A percentile compares a stretch with the other conserved stretches of the same genome.
Conservation (phyloP, 768 basidiomycete species). For the Leccinum barrowsii region DNA sequence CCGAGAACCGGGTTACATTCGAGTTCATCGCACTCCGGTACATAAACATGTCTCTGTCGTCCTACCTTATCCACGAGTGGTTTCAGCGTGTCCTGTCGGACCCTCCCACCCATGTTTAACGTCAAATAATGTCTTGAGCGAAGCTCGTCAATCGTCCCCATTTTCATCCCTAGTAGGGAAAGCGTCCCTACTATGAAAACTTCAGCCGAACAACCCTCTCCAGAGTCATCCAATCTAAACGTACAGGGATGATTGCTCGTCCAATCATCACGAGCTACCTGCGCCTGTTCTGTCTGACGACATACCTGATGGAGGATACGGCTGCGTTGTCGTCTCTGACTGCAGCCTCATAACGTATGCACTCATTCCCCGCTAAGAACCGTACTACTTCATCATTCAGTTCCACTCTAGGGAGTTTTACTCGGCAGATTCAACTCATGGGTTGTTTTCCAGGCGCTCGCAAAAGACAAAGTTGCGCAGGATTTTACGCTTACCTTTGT, state of each 20-base stretch:
- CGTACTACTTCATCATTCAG: neutral
- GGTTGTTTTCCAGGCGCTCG: slow-evolving; percentile 32
- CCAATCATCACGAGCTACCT: neutral
- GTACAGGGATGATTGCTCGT: neutral
- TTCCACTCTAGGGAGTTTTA: slow-evolving; percentile 22
- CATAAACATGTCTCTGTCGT: neutral
- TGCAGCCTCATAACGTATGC: slow-evolving; percentile 29
- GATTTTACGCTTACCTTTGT: slow-evolving; percentile 30
- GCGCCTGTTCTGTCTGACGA: slow-evolving; percentile 1
- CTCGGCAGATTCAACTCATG: slow-evolving; percentile 28
- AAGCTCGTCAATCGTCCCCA: neutral
- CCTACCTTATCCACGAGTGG: neutral
- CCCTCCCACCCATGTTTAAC: neutral
- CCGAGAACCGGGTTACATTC: neutral
- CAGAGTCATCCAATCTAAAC: neutral
- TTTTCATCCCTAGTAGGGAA: neutral
- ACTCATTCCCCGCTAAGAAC: neutral
- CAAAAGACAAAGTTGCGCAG: slow-evolving; percentile 22
- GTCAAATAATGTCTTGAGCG: neutral
- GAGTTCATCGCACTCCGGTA: neutral
- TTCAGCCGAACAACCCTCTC: neutral
- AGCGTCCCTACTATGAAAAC: neutral
- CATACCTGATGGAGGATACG: slow-evolving; percentile 32
- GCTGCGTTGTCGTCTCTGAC: slow-evolving; percentile 27
- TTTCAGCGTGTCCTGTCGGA: slow-evolving; percentile 3